phyloP scores from a whole-genome alignment of 306 rosid genomes.

The Gynostemma pentaphyllum region DNA sequence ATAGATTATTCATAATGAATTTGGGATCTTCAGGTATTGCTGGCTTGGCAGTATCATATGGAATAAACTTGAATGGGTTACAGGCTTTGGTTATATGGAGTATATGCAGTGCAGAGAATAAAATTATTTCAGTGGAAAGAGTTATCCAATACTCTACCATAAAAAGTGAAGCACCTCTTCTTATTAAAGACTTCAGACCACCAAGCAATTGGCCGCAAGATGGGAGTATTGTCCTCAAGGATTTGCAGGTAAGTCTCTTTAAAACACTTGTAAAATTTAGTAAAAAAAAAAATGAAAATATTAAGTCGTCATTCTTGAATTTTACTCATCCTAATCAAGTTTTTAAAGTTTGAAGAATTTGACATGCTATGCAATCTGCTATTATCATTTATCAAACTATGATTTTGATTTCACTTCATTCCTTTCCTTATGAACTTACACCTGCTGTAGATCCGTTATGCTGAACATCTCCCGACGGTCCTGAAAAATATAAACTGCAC shows the following conservation, averaged over 20 bases:
- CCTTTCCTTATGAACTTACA: neutral
- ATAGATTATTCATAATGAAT: slow-evolving; percentile 6
- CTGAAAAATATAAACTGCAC: slow-evolving; percentile 68
- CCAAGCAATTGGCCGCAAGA: slow-evolving; percentile 78
- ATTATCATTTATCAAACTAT: neutral
- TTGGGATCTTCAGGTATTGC: slow-evolving; percentile 71
- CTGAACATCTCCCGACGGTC: slow-evolving; percentile 81
- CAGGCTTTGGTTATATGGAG: slow-evolving; percentile 95
- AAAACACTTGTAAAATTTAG: neutral
- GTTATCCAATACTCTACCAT: slow-evolving; percentile 66
- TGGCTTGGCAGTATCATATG: slow-evolving; percentile 91
- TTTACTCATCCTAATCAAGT: neutral
- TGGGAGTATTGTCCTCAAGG: slow-evolving; percentile 65
- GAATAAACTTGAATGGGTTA: slow-evolving; percentile 72
- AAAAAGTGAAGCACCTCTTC: slow-evolving; percentile 68
- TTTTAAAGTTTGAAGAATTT: neutral
- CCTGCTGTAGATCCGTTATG: slow-evolving; percentile 65
- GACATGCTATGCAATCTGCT: neutral
- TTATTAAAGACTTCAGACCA: slow-evolving; percentile 55
- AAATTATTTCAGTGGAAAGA: slow-evolving; percentile 96
- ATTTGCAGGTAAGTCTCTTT: slow-evolving; percentile 43
- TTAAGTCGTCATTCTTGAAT: neutral
- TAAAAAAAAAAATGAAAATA: neutral
- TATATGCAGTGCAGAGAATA: slow-evolving; percentile 86
- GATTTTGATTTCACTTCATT: neutral